Percentiles rank a stretch among this genome's conserved stretches.
Evolutionary conservation across 768 basidiomycete genomes (phyloP).

Genomic region (Myochromella boudieri): DNA sequence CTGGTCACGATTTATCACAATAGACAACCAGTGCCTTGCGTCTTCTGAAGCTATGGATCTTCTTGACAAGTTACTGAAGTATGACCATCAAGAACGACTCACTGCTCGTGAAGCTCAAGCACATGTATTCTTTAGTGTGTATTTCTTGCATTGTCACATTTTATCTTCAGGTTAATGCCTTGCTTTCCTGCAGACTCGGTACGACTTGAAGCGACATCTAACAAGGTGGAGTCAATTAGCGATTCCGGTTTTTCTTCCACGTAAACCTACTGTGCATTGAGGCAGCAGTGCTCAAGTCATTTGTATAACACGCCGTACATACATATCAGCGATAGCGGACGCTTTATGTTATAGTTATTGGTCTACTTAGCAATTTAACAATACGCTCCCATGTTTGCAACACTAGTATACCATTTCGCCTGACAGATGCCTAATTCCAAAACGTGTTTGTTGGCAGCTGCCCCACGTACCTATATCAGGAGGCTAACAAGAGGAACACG

Average conservation of each 20-base stretch:
- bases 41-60: slow-evolving; percentile 66
- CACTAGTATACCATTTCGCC: slow-evolving; percentile 14
- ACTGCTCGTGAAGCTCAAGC: slow-evolving; percentile 67
- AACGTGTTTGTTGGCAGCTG: slow-evolving; percentile 18
- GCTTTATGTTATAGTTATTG: slow-evolving; percentile 12
- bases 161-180: slow-evolving; percentile 12
- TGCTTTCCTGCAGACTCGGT: slow-evolving; percentile 40
- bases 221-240: slow-evolving; percentile 44
- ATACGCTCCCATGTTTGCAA: slow-evolving; percentile 11
- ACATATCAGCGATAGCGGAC: slow-evolving; percentile 13
- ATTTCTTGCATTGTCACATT: slow-evolving; percentile 13
- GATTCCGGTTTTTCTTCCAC: slow-evolving; percentile 50
- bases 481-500: slow-evolving; percentile 10
- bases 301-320: slow-evolving; percentile 11
- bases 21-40: slow-evolving; percentile 57
- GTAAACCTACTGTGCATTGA: slow-evolving; percentile 14
- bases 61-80: slow-evolving; percentile 63
- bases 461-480: neutral
- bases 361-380: slow-evolving; percentile 1
- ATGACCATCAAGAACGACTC: slow-evolving; percentile 68
- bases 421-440: slow-evolving; percentile 12
- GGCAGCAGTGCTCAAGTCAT: slow-evolving; percentile 1
- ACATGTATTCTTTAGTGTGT: slow-evolving; percentile 64
- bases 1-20: slow-evolving; percentile 62
- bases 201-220: slow-evolving; percentile 44